These are phyloP conservation scores for Helichrysum umbraculigerum DNA, from an alignment of 129 eudicot genomes.

Conservation along the genomic window DNA sequence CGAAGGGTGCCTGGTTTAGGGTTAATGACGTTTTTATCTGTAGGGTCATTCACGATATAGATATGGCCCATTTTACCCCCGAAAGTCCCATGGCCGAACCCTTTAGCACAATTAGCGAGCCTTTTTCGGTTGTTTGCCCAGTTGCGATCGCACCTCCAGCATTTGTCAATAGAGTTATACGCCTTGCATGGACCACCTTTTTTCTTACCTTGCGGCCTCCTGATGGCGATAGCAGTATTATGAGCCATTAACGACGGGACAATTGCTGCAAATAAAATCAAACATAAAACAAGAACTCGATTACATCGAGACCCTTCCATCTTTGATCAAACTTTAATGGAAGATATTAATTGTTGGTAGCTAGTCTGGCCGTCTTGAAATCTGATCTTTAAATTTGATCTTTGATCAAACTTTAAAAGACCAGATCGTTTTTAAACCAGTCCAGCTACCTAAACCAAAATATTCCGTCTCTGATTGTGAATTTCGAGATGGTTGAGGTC, in stretches of 20 bases:
- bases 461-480: constrained; percentile 10
- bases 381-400: constrained; percentile 24
- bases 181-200: constrained; percentile 35
- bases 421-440: constrained; percentile 25
- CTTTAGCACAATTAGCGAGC: constrained; percentile 51
- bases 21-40: constrained; percentile 37
- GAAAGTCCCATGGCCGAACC: constrained; percentile 46
- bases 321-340: background rate
- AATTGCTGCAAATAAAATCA: constrained; percentile 24
- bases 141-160: constrained; percentile 60
- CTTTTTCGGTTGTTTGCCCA: constrained; percentile 50
- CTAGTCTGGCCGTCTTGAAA: constrained; percentile 29
- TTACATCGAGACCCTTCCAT: constrained; percentile 35
- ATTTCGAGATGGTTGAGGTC: constrained; percentile 18
- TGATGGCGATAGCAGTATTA: background rate
- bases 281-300: constrained; percentile 23
- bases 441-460: constrained; percentile 36
- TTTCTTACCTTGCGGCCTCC: constrained; percentile 28
- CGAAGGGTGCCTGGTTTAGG: constrained; percentile 62
- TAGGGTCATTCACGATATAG: constrained; percentile 47
- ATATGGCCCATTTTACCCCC: constrained; percentile 50
- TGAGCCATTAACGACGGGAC: constrained; percentile 31
- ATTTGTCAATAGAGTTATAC: constrained; percentile 61
- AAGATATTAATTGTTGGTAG: constrained; percentile 27
- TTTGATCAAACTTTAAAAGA: constrained; percentile 16